Evolutionary conservation across 129 eudicot species (phyloP).

Genomic region (Lactuca sativa): DNA sequence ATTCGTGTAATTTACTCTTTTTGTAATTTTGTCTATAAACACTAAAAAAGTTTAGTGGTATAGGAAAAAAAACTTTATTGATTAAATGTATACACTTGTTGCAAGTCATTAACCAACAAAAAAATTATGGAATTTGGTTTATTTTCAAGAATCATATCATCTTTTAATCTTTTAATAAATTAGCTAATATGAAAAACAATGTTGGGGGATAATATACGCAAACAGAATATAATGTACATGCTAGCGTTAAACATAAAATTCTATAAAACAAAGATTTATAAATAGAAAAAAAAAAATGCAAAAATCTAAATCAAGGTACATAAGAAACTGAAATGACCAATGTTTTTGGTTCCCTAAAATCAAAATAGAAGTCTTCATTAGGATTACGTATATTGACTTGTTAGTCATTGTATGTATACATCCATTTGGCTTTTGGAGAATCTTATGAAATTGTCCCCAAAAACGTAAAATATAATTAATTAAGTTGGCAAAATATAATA

Average conservation of each 20-base stretch:
- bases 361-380: slow-evolving; percentile 19
- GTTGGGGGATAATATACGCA: background rate
- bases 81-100: no score
- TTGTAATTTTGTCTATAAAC: no score
- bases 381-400: background rate
- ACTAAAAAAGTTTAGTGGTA: no score
- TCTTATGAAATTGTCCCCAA: slow-evolving; percentile 29
- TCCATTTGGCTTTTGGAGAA: slow-evolving; percentile 33
- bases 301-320: background rate
- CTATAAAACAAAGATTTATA: background rate
- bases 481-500: background rate
- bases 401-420: background rate
- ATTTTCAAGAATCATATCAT: no score
- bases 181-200: background rate
- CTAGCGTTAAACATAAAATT: background rate
- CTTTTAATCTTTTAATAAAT: no score
- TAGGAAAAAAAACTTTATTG: no score
- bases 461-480: background rate
- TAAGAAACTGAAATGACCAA: slow-evolving; percentile 10
- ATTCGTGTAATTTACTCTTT: no score
- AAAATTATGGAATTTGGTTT: no score
- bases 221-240: background rate
- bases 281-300: background rate
- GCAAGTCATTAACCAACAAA: no score
- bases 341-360: slow-evolving; percentile 20